Evolutionary conservation across 768 basidiomycete species (phyloP), one percentile per base, ranked within the genome.

Genomic region (Strobilomyces confusus): DNA sequence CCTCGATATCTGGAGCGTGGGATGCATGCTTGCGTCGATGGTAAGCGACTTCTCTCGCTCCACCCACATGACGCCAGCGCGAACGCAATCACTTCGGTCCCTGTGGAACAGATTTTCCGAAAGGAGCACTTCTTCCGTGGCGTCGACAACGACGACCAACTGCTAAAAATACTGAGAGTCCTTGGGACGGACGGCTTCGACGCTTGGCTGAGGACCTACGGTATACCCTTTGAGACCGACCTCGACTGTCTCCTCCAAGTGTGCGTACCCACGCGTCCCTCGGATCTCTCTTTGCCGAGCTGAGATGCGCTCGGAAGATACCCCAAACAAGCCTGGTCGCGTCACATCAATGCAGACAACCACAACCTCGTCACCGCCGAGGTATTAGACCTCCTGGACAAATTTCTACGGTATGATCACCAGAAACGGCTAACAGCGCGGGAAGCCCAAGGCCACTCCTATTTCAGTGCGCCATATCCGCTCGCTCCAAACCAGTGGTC

Each of bases 51-150:
- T n/a, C 7, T 34, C 20, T 42, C 45, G 1, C 30, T 22, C 29
- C 29, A 9, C 5, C n/a, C 38, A 8, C 32, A 40, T 32, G 29
- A 13, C 9, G 2, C 47, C 12, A 38, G 17, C 11, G 9, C 4
- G 29, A 43, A 43, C 23, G 34, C n/a, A 29, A 22, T 23, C 44
- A 30, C 26, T 9, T 50, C 37, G 49, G 45, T 26, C 48, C 25
- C 20, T 33, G 14, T 29, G 30, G 29, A n/a, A 52, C 44, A 87
- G 85, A 82, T 87, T 54, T 87, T 87, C 72, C 77, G 82, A 48
- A 83, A 80, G 63, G 86, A 88, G 59, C 86, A 85, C 58, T 86
- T 87, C 68, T 88, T 88, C 71, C 83, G 83, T 58, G 86, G 86
- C 13, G 78, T 79, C 19, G 86, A 87, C 67, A 87, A 87, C 60